Conservation (phyloP, 139 green algal species). For the Chlamydomonas incerta region DNA sequence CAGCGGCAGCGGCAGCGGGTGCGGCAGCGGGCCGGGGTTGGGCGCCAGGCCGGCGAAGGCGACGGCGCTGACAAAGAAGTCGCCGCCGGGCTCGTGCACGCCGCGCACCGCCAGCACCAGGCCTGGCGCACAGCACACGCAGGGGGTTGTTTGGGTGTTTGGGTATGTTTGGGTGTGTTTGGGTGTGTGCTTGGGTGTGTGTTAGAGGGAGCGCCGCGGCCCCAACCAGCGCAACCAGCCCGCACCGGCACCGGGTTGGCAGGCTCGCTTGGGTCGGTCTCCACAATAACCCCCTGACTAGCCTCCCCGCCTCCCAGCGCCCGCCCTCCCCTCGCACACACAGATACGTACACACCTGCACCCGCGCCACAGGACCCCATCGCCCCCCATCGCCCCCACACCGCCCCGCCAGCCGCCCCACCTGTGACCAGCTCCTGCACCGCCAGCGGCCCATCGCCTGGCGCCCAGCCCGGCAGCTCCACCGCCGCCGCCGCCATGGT, state of each 20-base stretch:
- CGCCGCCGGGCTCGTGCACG: constrained; percentile 65
- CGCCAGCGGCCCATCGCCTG: constrained; percentile 38
- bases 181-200: too few relatives aligned
- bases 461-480: background rate
- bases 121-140: too few relatives aligned
- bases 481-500: background rate
- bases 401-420: constrained; percentile 16
- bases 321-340: too few relatives aligned
- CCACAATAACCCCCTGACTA: too few relatives aligned
- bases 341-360: too few relatives aligned
- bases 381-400: background rate
- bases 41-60: constrained; percentile 56
- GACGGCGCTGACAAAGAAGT: constrained; percentile 81
- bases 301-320: too few relatives aligned
- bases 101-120: constrained; percentile 89
- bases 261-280: too few relatives aligned
- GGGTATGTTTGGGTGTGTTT: too few relatives aligned
- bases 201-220: too few relatives aligned
- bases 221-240: too few relatives aligned
- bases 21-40: constrained; percentile 30
- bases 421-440: constrained; percentile 80
- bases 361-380: background rate
- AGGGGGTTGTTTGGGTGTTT: too few relatives aligned
- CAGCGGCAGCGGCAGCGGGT: constrained; percentile 45
- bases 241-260: too few relatives aligned